Base-by-base conservation (phyloP, 176 grass and related monocot genomes). In the Oryza nivara region DNA sequence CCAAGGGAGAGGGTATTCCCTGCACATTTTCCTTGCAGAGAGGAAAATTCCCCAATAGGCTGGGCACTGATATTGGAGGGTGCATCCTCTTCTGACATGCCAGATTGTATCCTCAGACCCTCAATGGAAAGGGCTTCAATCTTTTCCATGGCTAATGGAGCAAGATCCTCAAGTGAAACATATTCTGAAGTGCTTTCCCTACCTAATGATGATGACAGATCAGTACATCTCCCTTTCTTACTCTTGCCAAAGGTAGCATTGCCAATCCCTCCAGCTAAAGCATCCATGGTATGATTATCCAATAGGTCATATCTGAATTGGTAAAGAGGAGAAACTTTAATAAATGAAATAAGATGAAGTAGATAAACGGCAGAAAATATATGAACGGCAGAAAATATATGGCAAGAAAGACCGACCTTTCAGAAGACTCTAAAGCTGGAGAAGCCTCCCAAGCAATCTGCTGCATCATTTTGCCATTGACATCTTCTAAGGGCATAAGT, bases 61-160 rank as follows among this genome's bases (percentile, higher is more conserved):
- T 89, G 92, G 5, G 91, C 25, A 68, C 70, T 94, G 86, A 99
- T 96, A 75, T 99, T 96, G 35, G 91, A 96, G 43, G 93, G 96
- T 74, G 96, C 89, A 9, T 94, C 93, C 83, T 96, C 93, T 89
- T 96, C 89, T 15, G 93, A 91, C 91, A 96, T 92, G 86, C 96
- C 90, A 85, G 93, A 94, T 83, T 99, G 96, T 93, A 99, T 99
- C 85, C 91, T 93, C 82, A 99, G 89, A 60, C 96, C 96, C 90
- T 96, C 96, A 49, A 99, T 80, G 67, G 96, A 94, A 67, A 99
- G 90, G 32, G 93, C 93, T 87, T 99, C 96, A 48, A 99, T 96
- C 79, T 99, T 99, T 88, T 99, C 93, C 93, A 99, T 99, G 65
- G 96, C 96, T 87, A 96, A 89, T 12, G 93, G 96, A 44, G 96